A percentile compares a stretch with the other conserved stretches of the same genome.
These are phyloP conservation scores for Pythium grandisporangium DNA, from an alignment of 352 stramenopile species.

Conservation along the genomic window DNA sequence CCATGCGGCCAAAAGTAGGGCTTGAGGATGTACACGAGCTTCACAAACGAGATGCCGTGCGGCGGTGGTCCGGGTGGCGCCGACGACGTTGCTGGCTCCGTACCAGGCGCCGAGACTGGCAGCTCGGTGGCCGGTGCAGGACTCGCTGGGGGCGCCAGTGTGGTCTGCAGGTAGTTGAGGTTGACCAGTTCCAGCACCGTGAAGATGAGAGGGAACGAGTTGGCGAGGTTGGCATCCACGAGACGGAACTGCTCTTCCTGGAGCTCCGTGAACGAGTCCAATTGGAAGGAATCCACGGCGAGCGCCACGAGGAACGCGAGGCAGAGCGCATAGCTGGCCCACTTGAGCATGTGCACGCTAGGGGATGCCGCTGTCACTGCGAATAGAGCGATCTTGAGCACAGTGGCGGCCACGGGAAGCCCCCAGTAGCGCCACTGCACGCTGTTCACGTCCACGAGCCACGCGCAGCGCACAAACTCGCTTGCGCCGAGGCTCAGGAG, in stretches of 20 bases:
- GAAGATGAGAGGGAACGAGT: constrained; percentile 78
- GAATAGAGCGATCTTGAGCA: constrained; percentile 54
- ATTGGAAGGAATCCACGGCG: constrained; percentile 58
- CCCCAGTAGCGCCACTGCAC: constrained; percentile 70
- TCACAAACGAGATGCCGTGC: constrained; percentile 73
- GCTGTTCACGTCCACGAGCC: constrained; percentile 32
- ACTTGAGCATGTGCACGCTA: constrained; percentile 22
- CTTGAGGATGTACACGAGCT: constrained; percentile 80
- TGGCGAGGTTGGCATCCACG: constrained; percentile 66
- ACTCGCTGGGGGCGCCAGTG: constrained; percentile 26
- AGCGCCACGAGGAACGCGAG: constrained; percentile 50
- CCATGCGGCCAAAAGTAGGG: constrained; percentile 84
- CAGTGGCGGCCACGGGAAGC: constrained; percentile 50
- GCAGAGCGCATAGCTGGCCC: constrained; percentile 37
- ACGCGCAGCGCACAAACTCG: constrained; percentile 23
- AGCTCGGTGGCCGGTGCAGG: constrained; percentile 13
- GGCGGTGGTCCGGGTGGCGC: constrained; percentile 11
- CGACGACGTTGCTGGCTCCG: no score
- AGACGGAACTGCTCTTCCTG: constrained; percentile 45
- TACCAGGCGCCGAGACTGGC: constrained; percentile 11
- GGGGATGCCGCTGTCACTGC: constrained; percentile 38
- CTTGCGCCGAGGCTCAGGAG: constrained; percentile 34
- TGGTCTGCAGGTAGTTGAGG: constrained; percentile 53
- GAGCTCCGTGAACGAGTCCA: constrained; percentile 53
- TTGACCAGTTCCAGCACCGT: constrained; percentile 80